These are phyloP conservation scores for Exophiala xenobiotica DNA, from an alignment of 2,329 filamentous ascomycete genomes.

Conservation along the genomic window DNA sequence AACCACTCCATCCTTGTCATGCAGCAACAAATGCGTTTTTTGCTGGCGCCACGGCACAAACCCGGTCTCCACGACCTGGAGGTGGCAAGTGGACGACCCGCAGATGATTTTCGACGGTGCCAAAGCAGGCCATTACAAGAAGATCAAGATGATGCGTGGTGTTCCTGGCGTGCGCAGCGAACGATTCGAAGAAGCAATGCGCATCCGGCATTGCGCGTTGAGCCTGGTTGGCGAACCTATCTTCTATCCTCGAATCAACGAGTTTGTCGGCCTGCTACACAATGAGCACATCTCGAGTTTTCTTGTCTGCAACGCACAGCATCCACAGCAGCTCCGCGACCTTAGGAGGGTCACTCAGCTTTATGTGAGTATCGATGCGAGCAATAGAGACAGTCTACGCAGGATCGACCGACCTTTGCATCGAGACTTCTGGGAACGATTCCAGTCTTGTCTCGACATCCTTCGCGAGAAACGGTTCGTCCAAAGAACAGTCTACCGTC, in stretches of 20 bases:
- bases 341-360: conserved; percentile 88
- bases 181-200: conserved; percentile 87
- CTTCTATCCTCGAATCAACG: conserved; percentile 98
- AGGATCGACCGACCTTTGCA: conserved; percentile 90
- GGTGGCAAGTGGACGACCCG: conserved; percentile 90
- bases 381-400: conserved; percentile 80
- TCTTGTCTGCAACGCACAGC: conserved; percentile 94
- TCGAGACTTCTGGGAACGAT: conserved; percentile 96
- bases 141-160: conserved; percentile 95
- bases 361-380: conserved; percentile 94
- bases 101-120: conserved; percentile 87
- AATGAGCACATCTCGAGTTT: conserved; percentile 86
- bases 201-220: conserved; percentile 88
- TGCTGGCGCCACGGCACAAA: conserved; percentile 99
- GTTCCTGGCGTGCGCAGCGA: conserved; percentile 90
- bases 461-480: conserved; percentile 76
- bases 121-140: conserved; percentile 89
- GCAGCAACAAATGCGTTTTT: conserved; percentile 98
- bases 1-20: conserved; percentile 90
- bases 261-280: conserved; percentile 81
- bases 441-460: conserved; percentile 87
- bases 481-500: conserved; percentile 89
- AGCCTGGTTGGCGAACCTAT: conserved; percentile 96
- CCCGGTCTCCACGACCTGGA: conserved; percentile 93
- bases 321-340: conserved; percentile 82